These are phyloP conservation scores for Rhypophila decipiens DNA, from an alignment of 495 filamentous ascomycete genomes.

Conservation along the genomic window DNA sequence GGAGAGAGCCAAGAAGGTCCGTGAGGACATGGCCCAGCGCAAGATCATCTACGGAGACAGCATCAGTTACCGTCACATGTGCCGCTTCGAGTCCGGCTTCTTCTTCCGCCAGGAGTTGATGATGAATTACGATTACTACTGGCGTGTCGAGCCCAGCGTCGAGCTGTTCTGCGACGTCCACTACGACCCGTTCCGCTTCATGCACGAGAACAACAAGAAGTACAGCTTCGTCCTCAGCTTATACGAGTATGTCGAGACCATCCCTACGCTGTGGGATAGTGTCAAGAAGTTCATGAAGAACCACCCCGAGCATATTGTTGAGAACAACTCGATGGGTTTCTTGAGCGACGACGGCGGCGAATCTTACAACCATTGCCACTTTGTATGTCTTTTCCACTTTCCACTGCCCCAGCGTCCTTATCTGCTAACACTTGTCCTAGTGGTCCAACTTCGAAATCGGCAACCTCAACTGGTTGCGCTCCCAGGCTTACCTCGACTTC, in stretches of 20 bases:
- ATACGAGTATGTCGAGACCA: constrained; percentile 94
- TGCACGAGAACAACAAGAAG: constrained; percentile 84
- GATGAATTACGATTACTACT: constrained; percentile 86
- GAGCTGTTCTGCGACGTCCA: constrained; percentile 81
- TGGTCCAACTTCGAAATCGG: constrained; percentile 94
- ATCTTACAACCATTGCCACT: constrained; percentile 94
- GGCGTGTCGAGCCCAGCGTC: constrained; percentile 85
- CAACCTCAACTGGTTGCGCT: constrained; percentile 76
- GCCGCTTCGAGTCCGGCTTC: constrained; percentile 87
- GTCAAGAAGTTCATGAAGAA: constrained; percentile 84
- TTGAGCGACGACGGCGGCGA: constrained; percentile 85
- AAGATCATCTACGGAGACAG: constrained; percentile 97
- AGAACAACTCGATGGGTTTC: constrained; percentile 83
- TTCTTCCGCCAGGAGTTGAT: constrained; percentile 83
- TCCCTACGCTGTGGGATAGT: constrained; percentile 91
- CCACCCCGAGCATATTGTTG: constrained; percentile 78
- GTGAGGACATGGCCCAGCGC: constrained; percentile 74
- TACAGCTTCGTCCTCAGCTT: constrained; percentile 86
- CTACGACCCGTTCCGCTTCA: constrained; percentile 79
- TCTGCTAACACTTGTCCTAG: constrained; percentile 33
- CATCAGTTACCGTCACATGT: constrained; percentile 88
- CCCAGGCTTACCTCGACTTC: constrained; percentile 71
- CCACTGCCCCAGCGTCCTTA: background rate
- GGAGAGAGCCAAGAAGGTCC: constrained; percentile 71
- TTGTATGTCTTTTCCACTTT: constrained; percentile 53